Evolutionary conservation across 73 alveolate genomes (phyloP).

Genomic region (Paramecium tetraurelia): DNA sequence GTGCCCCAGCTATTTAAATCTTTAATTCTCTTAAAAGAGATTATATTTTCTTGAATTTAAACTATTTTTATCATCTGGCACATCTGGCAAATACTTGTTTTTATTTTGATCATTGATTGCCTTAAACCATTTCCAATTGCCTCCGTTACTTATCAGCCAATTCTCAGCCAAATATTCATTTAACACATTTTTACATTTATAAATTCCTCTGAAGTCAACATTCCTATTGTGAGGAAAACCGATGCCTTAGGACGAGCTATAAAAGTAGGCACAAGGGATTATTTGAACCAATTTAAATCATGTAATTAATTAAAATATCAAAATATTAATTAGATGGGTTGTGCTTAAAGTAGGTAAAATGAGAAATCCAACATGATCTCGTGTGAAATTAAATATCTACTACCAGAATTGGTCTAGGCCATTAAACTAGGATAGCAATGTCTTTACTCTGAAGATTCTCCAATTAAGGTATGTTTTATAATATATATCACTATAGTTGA

Average conservation of each 20-base stretch:
- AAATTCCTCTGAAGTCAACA: conserved; percentile 32
- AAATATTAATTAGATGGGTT: neutral
- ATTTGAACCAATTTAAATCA: neutral
- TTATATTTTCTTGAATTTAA: neutral
- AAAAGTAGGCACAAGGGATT: neutral
- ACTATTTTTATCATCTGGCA: too few species aligned
- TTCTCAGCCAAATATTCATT: neutral
- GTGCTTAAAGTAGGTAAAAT: neutral
- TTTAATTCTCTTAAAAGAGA: neutral
- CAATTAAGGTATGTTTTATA: neutral
- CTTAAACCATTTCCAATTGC: conserved; percentile 31
- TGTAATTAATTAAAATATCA: neutral
- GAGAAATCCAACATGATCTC: neutral
- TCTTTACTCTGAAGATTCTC: neutral
- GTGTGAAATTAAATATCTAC: neutral
- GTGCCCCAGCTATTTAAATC: neutral
- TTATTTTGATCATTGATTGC: neutral
- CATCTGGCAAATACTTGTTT: neutral
- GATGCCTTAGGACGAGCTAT: neutral
- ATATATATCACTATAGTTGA: neutral
- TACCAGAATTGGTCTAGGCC: neutral
- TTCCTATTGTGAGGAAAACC: neutral
- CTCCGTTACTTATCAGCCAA: neutral
- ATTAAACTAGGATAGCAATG: neutral
- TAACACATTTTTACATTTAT: neutral